A percentile compares a stretch with the other conserved stretches of the same genome.
These are phyloP conservation scores for Lolium perenne DNA, from an alignment of 176 grass and related monocot species.

Conservation along the genomic window DNA sequence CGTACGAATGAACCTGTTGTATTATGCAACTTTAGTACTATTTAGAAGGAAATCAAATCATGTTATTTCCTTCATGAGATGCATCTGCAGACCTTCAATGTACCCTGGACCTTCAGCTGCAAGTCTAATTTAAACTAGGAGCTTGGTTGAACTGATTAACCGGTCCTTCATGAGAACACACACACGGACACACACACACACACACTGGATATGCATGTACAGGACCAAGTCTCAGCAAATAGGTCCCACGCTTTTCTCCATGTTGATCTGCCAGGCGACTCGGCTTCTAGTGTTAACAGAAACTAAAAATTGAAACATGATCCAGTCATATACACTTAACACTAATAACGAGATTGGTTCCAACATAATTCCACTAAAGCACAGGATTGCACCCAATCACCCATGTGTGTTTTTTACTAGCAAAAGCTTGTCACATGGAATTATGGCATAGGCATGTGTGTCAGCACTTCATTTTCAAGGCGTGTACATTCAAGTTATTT, in stretches of 20 bases:
- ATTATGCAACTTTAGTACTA: background rate
- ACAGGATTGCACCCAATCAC: background rate
- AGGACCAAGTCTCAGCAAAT: background rate
- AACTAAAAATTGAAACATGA: background rate
- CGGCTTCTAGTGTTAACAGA: background rate
- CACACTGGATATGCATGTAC: background rate
- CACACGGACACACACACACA: too few relatives aligned
- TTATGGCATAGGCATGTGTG: background rate
- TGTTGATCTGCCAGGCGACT: background rate
- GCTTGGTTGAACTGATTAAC: too few relatives aligned
- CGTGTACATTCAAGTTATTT: background rate
- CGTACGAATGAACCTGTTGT: background rate
- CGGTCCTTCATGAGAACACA: too few relatives aligned
- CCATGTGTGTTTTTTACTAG: background rate
- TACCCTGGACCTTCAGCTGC: background rate
- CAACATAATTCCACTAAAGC: background rate
- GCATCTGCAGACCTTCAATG: background rate
- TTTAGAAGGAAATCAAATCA: background rate
- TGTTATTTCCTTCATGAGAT: background rate
- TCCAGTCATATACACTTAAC: background rate
- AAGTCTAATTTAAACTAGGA: background rate
- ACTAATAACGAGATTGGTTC: background rate
- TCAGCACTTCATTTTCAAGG: background rate
- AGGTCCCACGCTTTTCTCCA: background rate
- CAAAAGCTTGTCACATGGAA: background rate